phyloP scores from a whole-genome alignment of 129 eudicot genomes.

The Flaveria brownii region DNA sequence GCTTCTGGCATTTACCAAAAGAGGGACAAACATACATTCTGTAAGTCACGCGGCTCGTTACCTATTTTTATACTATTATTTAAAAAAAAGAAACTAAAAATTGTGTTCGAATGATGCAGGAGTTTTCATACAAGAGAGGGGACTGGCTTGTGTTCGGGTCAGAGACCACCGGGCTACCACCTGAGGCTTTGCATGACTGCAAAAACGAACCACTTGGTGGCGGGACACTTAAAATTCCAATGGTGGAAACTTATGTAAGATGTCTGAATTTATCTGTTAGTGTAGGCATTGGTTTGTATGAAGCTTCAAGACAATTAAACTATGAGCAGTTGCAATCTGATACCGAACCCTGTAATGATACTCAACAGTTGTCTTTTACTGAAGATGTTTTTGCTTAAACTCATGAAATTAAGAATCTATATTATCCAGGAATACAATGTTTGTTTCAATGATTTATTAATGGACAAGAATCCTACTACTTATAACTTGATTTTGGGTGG shows the following conservation, averaged over 20 bases:
- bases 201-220: conserved; percentile 64
- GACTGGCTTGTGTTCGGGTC: conserved; percentile 99
- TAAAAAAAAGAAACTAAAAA: background rate
- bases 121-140: conserved; percentile 70
- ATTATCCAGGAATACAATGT: background rate
- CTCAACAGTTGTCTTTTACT: conserved; percentile 39
- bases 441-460: background rate
- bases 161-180: conserved; percentile 85
- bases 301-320: conserved; percentile 88
- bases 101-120: conserved; percentile 44
- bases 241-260: conserved; percentile 95
- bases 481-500: too few relatives aligned
- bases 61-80: background rate
- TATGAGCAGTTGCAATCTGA: conserved; percentile 70
- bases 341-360: conserved; percentile 39
- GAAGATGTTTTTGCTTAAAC: conserved; percentile 83
- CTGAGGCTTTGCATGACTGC: conserved; percentile 83
- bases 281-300: conserved; percentile 92
- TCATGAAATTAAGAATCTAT: background rate
- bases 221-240: conserved; percentile 76
- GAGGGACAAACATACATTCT: conserved; percentile 82
- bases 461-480: too few relatives aligned
- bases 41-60: conserved; percentile 43
- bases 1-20: conserved; percentile 85
- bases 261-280: conserved; percentile 93